Evolutionary conservation across 2,329 filamentous ascomycete genomes (phyloP).

Genomic region (Colletotrichum godetiae): DNA sequence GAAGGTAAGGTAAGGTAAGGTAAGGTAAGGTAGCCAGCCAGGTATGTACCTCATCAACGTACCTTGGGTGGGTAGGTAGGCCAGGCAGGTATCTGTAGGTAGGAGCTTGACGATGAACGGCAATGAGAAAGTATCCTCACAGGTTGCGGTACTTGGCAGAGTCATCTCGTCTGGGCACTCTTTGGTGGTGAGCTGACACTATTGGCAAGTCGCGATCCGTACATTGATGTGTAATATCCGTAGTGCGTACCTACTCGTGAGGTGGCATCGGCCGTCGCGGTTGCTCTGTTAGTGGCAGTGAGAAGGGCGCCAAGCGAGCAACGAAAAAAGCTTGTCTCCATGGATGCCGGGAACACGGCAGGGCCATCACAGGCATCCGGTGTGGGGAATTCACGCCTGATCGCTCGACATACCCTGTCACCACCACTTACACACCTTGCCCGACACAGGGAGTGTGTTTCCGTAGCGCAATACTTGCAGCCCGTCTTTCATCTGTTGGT

Average conservation of each 20-base stretch:
- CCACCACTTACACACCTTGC: background rate
- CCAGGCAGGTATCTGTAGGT: too few relatives aligned
- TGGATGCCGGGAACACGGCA: constrained; percentile 36
- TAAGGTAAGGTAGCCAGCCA: too few relatives aligned
- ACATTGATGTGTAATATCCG: too few relatives aligned
- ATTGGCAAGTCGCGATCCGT: background rate
- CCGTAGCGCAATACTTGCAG: background rate
- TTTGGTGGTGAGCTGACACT: background rate
- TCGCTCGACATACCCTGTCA: background rate
- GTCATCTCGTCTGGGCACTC: background rate
- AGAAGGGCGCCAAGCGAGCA: constrained; percentile 24
- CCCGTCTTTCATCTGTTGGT: background rate
- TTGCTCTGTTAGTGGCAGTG: constrained; percentile 18
- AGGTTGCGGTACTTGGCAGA: background rate
- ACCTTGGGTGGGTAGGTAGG: too few relatives aligned
- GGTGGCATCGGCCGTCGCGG: constrained; percentile 19
- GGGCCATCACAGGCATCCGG: constrained; percentile 20
- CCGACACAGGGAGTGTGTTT: background rate
- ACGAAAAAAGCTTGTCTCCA: constrained; percentile 35
- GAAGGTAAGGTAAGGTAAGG: too few relatives aligned
- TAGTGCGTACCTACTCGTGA: background rate
- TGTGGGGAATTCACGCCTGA: constrained; percentile 12
- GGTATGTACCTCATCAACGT: too few relatives aligned
- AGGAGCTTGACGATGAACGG: background rate
- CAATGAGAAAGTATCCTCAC: background rate